phyloP scores from a whole-genome alignment of 768 basidiomycete genomes.

The Trametes cinnabarina region DNA sequence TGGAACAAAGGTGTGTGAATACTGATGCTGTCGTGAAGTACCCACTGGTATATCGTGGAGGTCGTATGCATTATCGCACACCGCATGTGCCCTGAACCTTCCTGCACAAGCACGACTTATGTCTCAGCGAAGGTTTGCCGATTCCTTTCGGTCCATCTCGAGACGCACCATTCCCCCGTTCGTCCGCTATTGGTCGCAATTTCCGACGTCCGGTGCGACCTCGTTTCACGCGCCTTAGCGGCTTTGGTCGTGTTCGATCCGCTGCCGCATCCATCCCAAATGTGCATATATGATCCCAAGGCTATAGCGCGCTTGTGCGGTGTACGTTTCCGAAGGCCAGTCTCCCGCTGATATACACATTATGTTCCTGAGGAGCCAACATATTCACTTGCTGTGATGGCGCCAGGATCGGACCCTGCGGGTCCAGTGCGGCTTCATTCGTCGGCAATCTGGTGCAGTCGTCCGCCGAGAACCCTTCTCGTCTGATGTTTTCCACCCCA shows the following conservation, averaged over 20 bases:
- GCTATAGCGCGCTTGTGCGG: too few species aligned
- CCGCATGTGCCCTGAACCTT: not conserved
- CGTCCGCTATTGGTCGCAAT: slow-evolving; percentile 1
- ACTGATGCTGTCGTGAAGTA: slow-evolving; percentile 1
- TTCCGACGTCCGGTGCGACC: not conserved
- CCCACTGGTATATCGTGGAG: not conserved
- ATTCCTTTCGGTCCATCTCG: slow-evolving; percentile 7
- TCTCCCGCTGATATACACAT: not conserved
- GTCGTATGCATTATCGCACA: not conserved
- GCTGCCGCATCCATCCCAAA: not conserved
- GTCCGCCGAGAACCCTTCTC: not conserved
- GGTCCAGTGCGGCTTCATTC: slow-evolving; percentile 9
- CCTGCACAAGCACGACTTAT: not conserved
- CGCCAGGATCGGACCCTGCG: not conserved
- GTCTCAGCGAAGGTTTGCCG: slow-evolving; percentile 4
- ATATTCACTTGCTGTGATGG: not conserved
- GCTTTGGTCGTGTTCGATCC: not conserved
- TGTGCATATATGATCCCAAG: too few species aligned
- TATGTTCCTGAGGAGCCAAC: not conserved
- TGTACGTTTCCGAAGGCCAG: not conserved
- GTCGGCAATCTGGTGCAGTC: slow-evolving; percentile 16
- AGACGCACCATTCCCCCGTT: not conserved
- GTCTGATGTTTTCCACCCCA: slow-evolving; percentile 7
- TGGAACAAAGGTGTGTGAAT: not conserved
- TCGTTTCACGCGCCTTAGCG: not conserved